Evolutionary conservation across 257 asterid genomes (phyloP).

Genomic region (Osmanthus fragrans): DNA sequence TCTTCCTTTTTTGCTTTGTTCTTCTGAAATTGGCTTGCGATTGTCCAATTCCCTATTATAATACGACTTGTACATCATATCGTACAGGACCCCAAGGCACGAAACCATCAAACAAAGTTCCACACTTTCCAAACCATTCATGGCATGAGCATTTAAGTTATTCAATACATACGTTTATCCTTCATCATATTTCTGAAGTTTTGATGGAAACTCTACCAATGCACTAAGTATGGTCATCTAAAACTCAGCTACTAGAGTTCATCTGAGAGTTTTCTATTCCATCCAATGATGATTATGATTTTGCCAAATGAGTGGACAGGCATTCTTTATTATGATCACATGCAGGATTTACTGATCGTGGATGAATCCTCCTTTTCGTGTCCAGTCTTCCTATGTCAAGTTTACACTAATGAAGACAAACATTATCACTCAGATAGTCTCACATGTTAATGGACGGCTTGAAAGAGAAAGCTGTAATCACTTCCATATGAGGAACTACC

Average conservation of each 20-base stretch:
- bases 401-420: neutral
- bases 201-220: neutral
- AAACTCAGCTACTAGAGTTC: neutral
- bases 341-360: neutral
- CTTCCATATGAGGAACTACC: neutral
- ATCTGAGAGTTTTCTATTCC: neutral
- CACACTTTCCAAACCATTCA: no score
- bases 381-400: neutral
- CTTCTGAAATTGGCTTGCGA: no score
- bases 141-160: no score
- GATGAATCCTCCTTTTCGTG: neutral
- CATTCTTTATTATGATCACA: neutral
- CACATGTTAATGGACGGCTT: neutral
- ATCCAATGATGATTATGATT: neutral
- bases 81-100: no score
- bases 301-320: neutral
- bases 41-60: no score
- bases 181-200: neutral
- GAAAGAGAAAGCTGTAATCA: neutral
- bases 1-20: no score
- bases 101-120: no score
- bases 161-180: no score
- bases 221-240: neutral
- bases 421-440: neutral
- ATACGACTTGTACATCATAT: no score